Conservation (phyloP, 768 basidiomycete genomes). For the Xerocomus brunneocitrinus region DNA sequence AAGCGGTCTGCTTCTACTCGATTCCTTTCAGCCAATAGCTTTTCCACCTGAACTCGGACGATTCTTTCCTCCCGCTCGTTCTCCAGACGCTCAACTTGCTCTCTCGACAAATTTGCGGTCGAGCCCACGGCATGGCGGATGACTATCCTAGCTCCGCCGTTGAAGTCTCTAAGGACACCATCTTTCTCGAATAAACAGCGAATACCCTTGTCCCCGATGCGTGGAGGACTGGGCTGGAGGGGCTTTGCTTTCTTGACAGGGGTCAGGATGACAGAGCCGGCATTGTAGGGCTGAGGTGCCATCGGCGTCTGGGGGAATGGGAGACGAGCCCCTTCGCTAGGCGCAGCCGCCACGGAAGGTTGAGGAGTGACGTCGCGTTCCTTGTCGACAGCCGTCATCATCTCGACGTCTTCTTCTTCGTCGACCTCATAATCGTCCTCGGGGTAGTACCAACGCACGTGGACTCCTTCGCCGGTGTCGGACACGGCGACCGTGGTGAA, state of each 20-base stretch:
- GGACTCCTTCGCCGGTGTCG: conserved; percentile 19
- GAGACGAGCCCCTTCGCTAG: neutral
- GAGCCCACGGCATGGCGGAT: conserved; percentile 20
- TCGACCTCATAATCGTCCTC: conserved; percentile 2
- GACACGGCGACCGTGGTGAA: conserved; percentile 14
- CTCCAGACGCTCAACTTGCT: conserved; percentile 21
- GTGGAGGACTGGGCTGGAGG: conserved; percentile 25
- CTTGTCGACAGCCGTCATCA: conserved; percentile 13
- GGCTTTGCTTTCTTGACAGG: conserved; percentile 27
- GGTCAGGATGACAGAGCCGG: conserved; percentile 29
- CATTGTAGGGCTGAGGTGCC: conserved; percentile 17
- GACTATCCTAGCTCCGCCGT: conserved; percentile 17
- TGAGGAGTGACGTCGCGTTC: conserved; percentile 16
- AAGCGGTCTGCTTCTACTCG: conserved; percentile 5
- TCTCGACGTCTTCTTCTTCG: conserved; percentile 9
- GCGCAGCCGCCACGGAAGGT: neutral
- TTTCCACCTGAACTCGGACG: conserved; percentile 8
- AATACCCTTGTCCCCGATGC: conserved; percentile 29
- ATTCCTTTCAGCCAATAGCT: conserved; percentile 8
- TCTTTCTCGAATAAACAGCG: conserved; percentile 17
- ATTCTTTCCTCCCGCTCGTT: conserved; percentile 9
- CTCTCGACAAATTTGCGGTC: conserved; percentile 21
- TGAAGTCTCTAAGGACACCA: conserved; percentile 9
- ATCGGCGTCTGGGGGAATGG: conserved; percentile 21
- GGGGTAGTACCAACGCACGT: conserved; percentile 19